phyloP scores from a whole-genome alignment of 2,329 filamentous ascomycete genomes.

The Hymenoscyphus scutula region DNA sequence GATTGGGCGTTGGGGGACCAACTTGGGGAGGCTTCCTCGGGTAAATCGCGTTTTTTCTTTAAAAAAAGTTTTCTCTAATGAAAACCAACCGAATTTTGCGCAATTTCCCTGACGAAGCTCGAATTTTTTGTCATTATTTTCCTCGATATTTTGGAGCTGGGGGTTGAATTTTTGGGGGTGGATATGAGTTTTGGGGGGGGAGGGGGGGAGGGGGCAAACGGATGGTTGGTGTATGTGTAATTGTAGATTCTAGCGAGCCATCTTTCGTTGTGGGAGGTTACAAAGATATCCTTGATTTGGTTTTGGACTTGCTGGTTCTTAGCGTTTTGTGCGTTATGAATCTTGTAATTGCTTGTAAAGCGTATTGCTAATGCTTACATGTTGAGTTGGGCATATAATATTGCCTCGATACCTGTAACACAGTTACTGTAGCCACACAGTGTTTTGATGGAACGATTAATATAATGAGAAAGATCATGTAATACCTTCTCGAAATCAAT shows the following conservation, averaged over 20 bases:
- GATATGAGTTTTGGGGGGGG: slow-evolving; percentile 9
- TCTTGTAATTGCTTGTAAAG: not conserved
- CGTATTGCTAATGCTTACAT: not conserved
- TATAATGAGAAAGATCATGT: too few relatives aligned
- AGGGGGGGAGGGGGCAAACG: slow-evolving; percentile 31
- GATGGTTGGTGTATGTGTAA: slow-evolving; percentile 14
- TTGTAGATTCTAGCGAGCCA: slow-evolving; percentile 17
- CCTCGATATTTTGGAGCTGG: not conserved
- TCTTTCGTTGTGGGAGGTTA: slow-evolving; percentile 5
- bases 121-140: not conserved
- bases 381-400: not conserved
- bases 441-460: too few relatives aligned
- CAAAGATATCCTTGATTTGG: slow-evolving; percentile 9
- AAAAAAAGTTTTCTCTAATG: not conserved
- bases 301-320: not conserved
- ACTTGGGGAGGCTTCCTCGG: not conserved
- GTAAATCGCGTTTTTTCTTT: not conserved
- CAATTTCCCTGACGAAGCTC: not conserved
- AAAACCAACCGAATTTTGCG: not conserved
- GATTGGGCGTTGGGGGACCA: not conserved
- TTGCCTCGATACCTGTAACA: too few relatives aligned
- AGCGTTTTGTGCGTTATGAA: not conserved
- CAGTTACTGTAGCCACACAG: too few relatives aligned
- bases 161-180: not conserved
- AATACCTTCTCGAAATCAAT: too few relatives aligned